Percentiles rank a stretch among this genome's conserved stretches.
phyloP scores from a whole-genome alignment of 768 basidiomycete species.

The Dictyophora rubrovolvata region DNA sequence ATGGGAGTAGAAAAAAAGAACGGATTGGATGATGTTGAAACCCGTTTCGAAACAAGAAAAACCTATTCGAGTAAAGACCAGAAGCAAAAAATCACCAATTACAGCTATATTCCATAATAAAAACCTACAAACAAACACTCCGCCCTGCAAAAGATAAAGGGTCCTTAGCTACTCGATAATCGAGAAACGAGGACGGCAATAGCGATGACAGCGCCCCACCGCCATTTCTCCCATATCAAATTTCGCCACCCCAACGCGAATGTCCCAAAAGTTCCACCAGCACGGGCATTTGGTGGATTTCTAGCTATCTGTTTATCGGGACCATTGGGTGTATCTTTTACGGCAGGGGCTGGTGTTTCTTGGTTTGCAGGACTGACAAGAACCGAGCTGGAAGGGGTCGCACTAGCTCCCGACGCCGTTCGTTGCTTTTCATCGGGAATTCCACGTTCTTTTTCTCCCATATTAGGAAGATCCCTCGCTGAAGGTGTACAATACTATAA shows the following conservation, averaged over 20 bases:
- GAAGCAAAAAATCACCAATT: neutral
- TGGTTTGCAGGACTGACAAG: conserved; percentile 1
- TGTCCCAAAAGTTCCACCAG: conserved; percentile 25
- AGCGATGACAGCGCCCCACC: conserved; percentile 70
- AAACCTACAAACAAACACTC: neutral
- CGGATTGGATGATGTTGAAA: neutral
- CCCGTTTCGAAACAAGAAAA: neutral
- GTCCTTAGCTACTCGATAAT: conserved; percentile 31
- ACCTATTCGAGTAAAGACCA: too few relatives aligned
- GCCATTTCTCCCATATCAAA: conserved; percentile 75
- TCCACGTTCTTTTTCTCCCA: conserved; percentile 74
- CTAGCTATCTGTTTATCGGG: conserved; percentile 1
- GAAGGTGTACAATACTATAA: conserved; percentile 57
- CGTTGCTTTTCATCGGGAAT: conserved; percentile 26
- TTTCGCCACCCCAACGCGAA: conserved; percentile 56
- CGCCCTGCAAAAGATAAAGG: neutral
- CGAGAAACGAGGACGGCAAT: conserved; percentile 71
- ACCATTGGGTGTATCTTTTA: neutral
- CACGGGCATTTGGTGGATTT: conserved; percentile 12
- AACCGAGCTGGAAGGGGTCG: conserved; percentile 11
- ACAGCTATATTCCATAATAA: neutral
- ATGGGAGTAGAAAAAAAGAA: neutral
- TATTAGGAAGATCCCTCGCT: conserved; percentile 78
- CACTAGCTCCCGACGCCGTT: conserved; percentile 15
- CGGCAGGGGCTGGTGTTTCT: conserved; percentile 14